Base-by-base conservation (phyloP, 2,329 filamentous ascomycete genomes). In the Harringtonia aguacate region DNA sequence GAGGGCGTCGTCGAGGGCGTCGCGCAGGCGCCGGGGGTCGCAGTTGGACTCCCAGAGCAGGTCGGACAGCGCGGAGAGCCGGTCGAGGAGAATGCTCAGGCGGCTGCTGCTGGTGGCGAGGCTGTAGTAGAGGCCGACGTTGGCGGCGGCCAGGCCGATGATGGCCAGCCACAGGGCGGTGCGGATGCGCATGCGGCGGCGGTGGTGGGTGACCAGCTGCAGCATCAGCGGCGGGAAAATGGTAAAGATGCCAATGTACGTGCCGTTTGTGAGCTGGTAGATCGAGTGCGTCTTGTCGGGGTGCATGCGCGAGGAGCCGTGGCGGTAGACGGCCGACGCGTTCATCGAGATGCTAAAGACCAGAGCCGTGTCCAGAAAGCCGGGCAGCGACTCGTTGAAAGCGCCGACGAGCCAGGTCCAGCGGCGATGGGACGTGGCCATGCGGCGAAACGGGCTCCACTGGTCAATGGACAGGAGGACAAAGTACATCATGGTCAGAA, bases 101-200 rank as follows among this genome's bases (percentile, higher is more conserved):
- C 17, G n/a, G 17, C 2, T 6, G 4, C 12, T 2, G 29, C 18
- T 47, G 17, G 28, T 30, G 4, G 27, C 29, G 1, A 53, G 15
- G 20, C 14, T 27, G 10, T 46, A 50, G 45, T 50, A 56, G 10
- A 56, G 42, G 6, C 41, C 43, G 7, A 51, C 46, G 18, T 51
- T 43, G 9, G 41, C 43, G 12, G 55, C 46, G 6, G 48, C 21
- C 5, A 56, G 45, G 20, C 36, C 24, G 24, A 54, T 41, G 28
- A 51, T 41, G 13, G 52, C 12, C 10, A 50, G 33, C 57, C 56
- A 58, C 20, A 56, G 31, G 10, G 40, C 18, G 12, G 44, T 40
- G 2, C 52, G 51, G 43, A 54, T 49, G 2, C 47, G 46, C 5
- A 46, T 27, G 8, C 50, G 44, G 5, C 52, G 50, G 1, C 48